Conservation (phyloP, 2,329 filamentous ascomycete genomes). For the Colletotrichum sp. region DNA sequence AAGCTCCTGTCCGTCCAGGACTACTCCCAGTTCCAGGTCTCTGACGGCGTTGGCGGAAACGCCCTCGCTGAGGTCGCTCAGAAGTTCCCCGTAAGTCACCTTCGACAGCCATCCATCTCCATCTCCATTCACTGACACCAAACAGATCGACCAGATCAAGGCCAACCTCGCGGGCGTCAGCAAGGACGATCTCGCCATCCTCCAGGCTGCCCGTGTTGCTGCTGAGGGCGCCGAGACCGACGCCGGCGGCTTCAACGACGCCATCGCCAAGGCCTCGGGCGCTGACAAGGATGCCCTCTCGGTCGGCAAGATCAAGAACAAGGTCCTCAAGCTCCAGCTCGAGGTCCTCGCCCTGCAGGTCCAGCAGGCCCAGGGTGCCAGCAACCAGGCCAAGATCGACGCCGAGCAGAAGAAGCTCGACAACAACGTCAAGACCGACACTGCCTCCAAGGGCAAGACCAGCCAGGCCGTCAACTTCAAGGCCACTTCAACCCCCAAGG, state of each 20-base stretch:
- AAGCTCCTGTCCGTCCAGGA: conserved; percentile 12
- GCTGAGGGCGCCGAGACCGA: conserved; percentile 60
- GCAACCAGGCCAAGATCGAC: conserved; percentile 47
- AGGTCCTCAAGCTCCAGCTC: conserved; percentile 62
- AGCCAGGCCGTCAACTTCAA: conserved; percentile 41
- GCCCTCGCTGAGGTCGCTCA: conserved; percentile 58
- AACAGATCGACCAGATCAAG: conserved; percentile 13
- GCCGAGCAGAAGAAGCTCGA: conserved; percentile 56
- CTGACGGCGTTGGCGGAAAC: conserved; percentile 55
- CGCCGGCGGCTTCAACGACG: conserved; percentile 53
- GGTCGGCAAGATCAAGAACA: conserved; percentile 65
- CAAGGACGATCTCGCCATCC: conserved; percentile 51
- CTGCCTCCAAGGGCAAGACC: conserved; percentile 34
- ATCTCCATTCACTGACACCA: background rate
- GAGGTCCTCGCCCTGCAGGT: conserved; percentile 56
- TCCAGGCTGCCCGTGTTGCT: conserved; percentile 51
- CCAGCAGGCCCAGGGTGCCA: conserved; percentile 52
- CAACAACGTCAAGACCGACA: conserved; percentile 52
- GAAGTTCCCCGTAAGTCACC: conserved; percentile 53
- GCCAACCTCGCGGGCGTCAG: conserved; percentile 51
- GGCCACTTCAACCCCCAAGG: conserved; percentile 21
- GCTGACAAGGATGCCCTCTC: conserved; percentile 49
- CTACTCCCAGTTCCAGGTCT: conserved; percentile 44
- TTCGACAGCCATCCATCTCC: too few species aligned
- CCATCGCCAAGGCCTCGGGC: conserved; percentile 50